Percentiles rank a stretch among this genome's conserved stretches.
Conservation (phyloP, 176 grass and related monocot genomes). For the Ampelocalamus luodianensis region DNA sequence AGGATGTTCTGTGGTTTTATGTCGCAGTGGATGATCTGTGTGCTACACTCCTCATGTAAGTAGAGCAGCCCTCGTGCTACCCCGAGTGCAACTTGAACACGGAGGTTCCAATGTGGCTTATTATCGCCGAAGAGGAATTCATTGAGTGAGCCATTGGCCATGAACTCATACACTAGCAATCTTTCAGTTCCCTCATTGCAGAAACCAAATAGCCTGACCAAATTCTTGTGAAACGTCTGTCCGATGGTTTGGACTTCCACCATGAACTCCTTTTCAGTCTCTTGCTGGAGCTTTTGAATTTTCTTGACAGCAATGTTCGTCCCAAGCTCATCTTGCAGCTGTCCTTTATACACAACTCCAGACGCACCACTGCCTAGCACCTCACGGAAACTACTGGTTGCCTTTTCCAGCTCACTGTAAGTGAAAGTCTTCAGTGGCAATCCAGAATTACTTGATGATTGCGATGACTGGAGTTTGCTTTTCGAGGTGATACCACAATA, state of each 20-base stretch:
- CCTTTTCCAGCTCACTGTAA: constrained; percentile 44
- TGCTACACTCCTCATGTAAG: constrained; percentile 53
- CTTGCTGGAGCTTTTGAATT: not conserved
- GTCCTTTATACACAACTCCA: constrained; percentile 47
- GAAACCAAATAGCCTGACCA: constrained; percentile 23
- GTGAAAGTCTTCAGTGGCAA: constrained; percentile 1
- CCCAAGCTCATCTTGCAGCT: constrained; percentile 8
- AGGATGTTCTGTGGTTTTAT: constrained; percentile 59
- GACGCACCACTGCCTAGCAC: constrained; percentile 51
- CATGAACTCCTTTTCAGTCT: constrained; percentile 34
- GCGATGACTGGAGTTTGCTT: not conserved
- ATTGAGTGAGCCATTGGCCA: constrained; percentile 24
- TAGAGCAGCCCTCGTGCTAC: constrained; percentile 51
- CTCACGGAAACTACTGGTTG: constrained; percentile 43
- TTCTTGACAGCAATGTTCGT: constrained; percentile 27
- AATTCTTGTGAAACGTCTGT: constrained; percentile 24
- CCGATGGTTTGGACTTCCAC: constrained; percentile 42
- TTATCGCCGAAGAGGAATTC: not conserved
- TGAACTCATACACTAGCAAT: constrained; percentile 25
- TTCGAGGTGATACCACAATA: not conserved
- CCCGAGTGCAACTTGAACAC: constrained; percentile 28
- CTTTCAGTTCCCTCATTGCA: constrained; percentile 27
- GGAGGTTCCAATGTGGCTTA: constrained; percentile 17
- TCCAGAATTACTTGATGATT: not conserved
- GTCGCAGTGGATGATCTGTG: constrained; percentile 54